Evolutionary conservation across 495 filamentous ascomycete species (phyloP).

Genomic region (Cairneyella variabilis): DNA sequence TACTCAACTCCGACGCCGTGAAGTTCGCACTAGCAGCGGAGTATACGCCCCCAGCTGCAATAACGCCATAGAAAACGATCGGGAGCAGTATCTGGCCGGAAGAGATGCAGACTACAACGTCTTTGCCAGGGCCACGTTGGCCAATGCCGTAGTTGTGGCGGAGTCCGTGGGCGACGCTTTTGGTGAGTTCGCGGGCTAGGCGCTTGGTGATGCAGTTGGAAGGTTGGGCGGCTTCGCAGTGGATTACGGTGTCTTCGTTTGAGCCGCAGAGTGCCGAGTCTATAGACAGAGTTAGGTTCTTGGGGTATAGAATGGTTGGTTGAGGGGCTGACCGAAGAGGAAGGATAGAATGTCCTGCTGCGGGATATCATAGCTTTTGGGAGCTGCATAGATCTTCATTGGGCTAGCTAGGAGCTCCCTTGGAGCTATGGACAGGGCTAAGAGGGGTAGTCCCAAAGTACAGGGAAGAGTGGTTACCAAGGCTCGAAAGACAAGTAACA

Average conservation of each 20-base stretch:
- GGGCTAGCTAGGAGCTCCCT: conserved; percentile 8
- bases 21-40: conserved; percentile 39
- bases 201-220: conserved; percentile 43
- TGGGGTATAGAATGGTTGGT: not conserved
- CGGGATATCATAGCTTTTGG: conserved; percentile 5
- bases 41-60: conserved; percentile 49
- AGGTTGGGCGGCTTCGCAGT: conserved; percentile 45
- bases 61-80: conserved; percentile 42
- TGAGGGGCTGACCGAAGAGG: conserved; percentile 11
- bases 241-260: conserved; percentile 33
- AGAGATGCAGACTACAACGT: conserved; percentile 48
- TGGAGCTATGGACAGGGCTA: not conserved
- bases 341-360: conserved; percentile 5
- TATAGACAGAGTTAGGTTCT: not conserved
- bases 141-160: conserved; percentile 45
- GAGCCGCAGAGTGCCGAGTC: conserved; percentile 1
- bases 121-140: conserved; percentile 39
- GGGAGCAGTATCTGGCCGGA: conserved; percentile 44
- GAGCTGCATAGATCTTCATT: conserved; percentile 8
- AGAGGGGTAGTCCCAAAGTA: too few species aligned
- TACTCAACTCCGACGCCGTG: conserved; percentile 39
- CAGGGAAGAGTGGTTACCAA: too few species aligned
- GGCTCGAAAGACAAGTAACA: too few species aligned
- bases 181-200: conserved; percentile 36
- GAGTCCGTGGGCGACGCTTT: conserved; percentile 42